A percentile compares a stretch with the other conserved stretches of the same genome.
Evolutionary conservation across 371 early-diverging fungal species (phyloP).

Genomic region (Mortierella sp.): DNA sequence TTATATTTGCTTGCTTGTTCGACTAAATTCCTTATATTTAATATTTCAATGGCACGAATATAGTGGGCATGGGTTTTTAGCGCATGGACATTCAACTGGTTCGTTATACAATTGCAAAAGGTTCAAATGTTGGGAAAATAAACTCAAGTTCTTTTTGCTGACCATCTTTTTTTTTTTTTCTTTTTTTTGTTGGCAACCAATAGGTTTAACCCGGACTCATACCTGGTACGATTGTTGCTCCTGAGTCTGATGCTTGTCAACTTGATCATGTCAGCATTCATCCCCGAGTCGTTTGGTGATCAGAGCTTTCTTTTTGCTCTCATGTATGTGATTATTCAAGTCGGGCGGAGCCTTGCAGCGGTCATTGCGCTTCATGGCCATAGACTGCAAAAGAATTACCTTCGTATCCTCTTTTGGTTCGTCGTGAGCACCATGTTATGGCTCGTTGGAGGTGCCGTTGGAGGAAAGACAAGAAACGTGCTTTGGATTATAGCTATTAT

Average conservation of each 20-base stretch:
- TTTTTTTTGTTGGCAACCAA: background rate
- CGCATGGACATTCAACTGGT: slow-evolving; percentile 50
- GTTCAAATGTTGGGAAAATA: too few species aligned
- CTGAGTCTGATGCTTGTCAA: slow-evolving; percentile 35
- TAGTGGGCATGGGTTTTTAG: slow-evolving; percentile 52
- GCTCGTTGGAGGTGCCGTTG: slow-evolving; percentile 47
- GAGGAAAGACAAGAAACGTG: slow-evolving; percentile 37
- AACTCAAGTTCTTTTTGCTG: too few species aligned
- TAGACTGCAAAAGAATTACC: slow-evolving; percentile 33
- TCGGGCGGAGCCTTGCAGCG: slow-evolving; percentile 18
- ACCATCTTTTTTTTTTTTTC: background rate
- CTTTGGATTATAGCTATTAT: slow-evolving; percentile 45
- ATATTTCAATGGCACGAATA: background rate
- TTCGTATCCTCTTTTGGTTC: slow-evolving; percentile 34
- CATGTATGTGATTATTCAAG: slow-evolving; percentile 45
- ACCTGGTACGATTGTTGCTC: slow-evolving; percentile 37
- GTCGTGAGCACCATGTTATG: slow-evolving; percentile 19
- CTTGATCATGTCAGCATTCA: slow-evolving; percentile 39
- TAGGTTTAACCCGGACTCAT: slow-evolving; percentile 53
- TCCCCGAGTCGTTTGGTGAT: slow-evolving; percentile 16
- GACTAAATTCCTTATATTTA: background rate
- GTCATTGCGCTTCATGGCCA: slow-evolving; percentile 31
- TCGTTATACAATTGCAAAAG: background rate
- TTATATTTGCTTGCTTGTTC: background rate
- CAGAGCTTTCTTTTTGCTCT: slow-evolving; percentile 31